Conservation (phyloP, 1,139 yeast genomes). For the Blastobotrys ciferrii region DNA sequence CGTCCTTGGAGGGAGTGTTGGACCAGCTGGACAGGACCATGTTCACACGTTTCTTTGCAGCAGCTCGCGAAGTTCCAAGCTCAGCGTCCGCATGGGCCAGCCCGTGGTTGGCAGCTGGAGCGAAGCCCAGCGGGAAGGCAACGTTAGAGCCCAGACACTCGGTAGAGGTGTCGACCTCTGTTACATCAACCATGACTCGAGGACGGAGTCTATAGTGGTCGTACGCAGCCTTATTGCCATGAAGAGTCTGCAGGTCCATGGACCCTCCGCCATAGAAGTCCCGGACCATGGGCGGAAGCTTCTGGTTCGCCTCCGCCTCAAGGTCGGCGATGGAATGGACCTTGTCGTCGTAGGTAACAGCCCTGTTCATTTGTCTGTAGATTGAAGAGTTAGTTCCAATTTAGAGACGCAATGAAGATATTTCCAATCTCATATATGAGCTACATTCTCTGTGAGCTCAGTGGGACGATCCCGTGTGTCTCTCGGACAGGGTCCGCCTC, state of each 20-base stretch:
- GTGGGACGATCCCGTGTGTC: no score
- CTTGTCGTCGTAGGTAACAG: conserved; percentile 16
- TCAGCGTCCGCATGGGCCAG: conserved; percentile 65
- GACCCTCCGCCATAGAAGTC: conserved; percentile 38
- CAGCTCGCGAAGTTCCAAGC: conserved; percentile 37
- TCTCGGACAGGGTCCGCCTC: no score
- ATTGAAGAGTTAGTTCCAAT: no score
- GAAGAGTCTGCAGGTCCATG: conserved; percentile 31
- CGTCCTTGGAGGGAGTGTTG: conserved; percentile 31
- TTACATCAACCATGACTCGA: conserved; percentile 42
- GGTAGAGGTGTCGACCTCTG: conserved; percentile 39
- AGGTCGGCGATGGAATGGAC: conserved; percentile 22
- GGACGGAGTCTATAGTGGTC: conserved; percentile 40
- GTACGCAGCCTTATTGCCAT: conserved; percentile 31
- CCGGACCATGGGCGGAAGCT: conserved; percentile 28
- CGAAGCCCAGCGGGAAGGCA: conserved; percentile 54
- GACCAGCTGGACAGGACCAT: conserved; percentile 36
- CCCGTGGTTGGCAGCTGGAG: conserved; percentile 62
- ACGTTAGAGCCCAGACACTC: conserved; percentile 40
- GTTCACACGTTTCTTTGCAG: conserved; percentile 28
- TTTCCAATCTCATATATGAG: not conserved
- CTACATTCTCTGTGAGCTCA: no score
- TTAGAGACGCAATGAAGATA: no score
- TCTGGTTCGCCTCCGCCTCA: conserved; percentile 21
- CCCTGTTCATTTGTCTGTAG: conserved; percentile 15